Conservation (phyloP, 176 grass and related monocot genomes). For the Lolium perenne region DNA sequence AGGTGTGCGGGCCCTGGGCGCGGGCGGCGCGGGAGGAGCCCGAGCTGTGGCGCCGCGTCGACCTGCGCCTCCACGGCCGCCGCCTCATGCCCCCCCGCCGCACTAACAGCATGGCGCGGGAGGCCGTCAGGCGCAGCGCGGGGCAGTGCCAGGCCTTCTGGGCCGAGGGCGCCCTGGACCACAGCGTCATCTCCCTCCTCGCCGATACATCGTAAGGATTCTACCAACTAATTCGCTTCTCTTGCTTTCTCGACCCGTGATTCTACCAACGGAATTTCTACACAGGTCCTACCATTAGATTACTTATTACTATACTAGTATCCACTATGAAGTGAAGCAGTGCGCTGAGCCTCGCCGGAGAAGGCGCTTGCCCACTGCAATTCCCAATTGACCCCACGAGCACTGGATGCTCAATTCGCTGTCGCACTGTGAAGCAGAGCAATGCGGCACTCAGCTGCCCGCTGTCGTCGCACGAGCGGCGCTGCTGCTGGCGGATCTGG, state of each 20-base stretch:
- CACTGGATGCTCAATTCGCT: too few species aligned
- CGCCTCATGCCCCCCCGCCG: neutral
- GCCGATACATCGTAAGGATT: neutral
- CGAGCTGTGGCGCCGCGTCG: conserved; percentile 1
- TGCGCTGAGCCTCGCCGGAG: neutral
- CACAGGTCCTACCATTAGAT: neutral
- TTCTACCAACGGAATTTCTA: neutral
- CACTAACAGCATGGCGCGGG: neutral
- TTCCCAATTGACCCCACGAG: too few species aligned
- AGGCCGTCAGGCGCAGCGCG: neutral
- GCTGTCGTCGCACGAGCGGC: neutral
- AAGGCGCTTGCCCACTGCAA: too few species aligned
- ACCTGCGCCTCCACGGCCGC: neutral
- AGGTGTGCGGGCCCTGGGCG: neutral
- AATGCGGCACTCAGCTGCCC: neutral
- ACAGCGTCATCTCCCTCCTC: neutral
- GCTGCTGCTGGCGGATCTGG: neutral
- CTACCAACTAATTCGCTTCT: neutral
- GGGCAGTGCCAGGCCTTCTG: neutral
- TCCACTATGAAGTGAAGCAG: neutral
- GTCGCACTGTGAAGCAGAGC: neutral
- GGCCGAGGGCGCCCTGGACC: neutral
- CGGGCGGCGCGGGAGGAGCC: neutral
- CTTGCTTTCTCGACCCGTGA: neutral
- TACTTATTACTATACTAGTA: neutral